Evolutionary conservation across 2,329 filamentous ascomycete genomes (phyloP).

Genomic region (Beauveria asiatica): DNA sequence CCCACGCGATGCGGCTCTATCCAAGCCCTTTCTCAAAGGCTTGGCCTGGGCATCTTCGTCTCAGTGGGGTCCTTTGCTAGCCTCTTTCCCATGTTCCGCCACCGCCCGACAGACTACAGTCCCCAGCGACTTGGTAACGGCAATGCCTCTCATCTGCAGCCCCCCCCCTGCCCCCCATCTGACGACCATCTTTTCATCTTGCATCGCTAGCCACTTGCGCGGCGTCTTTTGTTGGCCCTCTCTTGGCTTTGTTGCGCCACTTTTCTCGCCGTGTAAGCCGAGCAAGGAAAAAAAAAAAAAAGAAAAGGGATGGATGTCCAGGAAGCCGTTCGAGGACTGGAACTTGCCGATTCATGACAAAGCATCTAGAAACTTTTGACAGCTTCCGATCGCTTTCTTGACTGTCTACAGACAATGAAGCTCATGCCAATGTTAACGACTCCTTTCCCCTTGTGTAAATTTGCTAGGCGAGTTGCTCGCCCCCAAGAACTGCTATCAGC

Average conservation of each 20-base stretch:
- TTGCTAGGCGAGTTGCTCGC: too few relatives aligned
- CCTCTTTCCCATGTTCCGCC: neutral
- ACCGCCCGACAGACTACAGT: neutral
- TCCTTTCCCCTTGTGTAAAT: neutral
- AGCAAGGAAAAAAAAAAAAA: neutral
- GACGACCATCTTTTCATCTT: neutral
- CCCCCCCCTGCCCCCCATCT: neutral
- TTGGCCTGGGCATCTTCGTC: neutral
- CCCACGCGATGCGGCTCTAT: neutral
- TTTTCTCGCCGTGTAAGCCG: constrained; percentile 4
- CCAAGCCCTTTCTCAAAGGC: neutral
- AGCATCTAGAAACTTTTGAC: too few relatives aligned
- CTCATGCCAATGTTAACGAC: neutral
- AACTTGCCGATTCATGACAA: too few relatives aligned
- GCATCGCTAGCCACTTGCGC: neutral
- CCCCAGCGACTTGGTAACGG: neutral
- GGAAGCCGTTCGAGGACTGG: too few relatives aligned
- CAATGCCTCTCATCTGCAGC: neutral
- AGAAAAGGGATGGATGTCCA: neutral
- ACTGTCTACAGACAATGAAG: too few relatives aligned
- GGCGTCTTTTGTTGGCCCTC: neutral
- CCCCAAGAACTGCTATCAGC: neutral
- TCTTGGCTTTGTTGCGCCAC: constrained; percentile 3
- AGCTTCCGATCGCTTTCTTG: too few relatives aligned
- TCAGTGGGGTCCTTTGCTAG: neutral